Percentiles rank a stretch among this genome's conserved stretches.
These are phyloP conservation scores for Erucastrum elatum DNA, from an alignment of 345 rosid genomes.

Conservation along the genomic window DNA sequence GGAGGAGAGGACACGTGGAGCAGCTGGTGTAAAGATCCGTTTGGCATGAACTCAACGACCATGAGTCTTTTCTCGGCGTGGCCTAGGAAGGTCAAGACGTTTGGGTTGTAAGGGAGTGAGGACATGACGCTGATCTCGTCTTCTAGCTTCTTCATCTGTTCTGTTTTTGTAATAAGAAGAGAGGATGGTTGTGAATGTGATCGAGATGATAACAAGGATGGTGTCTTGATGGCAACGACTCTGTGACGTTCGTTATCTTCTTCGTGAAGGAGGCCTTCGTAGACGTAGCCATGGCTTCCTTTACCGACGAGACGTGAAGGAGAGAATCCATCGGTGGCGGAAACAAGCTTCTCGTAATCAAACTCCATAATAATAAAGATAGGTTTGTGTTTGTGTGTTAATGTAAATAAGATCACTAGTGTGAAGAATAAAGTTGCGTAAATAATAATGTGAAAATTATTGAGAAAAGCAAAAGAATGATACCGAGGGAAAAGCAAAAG, in stretches of 20 bases:
- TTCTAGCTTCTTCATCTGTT: constrained; percentile 52
- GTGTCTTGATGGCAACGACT: constrained; percentile 57
- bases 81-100: constrained; percentile 53
- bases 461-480: constrained; percentile 36
- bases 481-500: constrained; percentile 32
- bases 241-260: not conserved
- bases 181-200: constrained; percentile 1
- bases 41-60: constrained; percentile 80
- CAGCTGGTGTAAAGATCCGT: constrained; percentile 61
- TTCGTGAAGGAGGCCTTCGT: constrained; percentile 40
- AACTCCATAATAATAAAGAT: constrained; percentile 33
- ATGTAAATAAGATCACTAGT: not conserved
- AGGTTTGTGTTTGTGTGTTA: not conserved
- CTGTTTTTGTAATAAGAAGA: not conserved
- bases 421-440: not conserved
- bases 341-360: constrained; percentile 53
- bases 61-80: constrained; percentile 43
- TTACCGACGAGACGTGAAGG: constrained; percentile 59
- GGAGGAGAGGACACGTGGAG: constrained; percentile 44
- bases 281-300: constrained; percentile 81
- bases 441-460: constrained; percentile 33
- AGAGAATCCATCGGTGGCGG: constrained; percentile 60
- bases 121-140: constrained; percentile 60
- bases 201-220: constrained; percentile 13
- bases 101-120: constrained; percentile 45